Base-by-base conservation (phyloP, 306 rosid species). In the Vigna trinervia region DNA sequence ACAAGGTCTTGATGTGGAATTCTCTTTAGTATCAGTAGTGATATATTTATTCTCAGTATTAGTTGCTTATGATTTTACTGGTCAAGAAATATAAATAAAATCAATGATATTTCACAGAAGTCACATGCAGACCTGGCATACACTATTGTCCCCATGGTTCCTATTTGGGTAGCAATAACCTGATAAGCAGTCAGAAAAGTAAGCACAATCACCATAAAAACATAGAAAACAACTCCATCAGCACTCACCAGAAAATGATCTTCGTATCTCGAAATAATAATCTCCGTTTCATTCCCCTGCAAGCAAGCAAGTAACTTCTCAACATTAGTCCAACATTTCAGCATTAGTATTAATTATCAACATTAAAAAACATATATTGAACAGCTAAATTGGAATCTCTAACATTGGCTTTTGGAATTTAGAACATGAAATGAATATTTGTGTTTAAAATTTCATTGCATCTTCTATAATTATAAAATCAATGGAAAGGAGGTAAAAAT, bases 141-240 rank as follows among this genome's bases (percentile, higher is more conserved):
- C 68, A 94, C 80, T 62, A 94, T 82, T 26, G 97, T 92, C 72
- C 97, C 96, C 98, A 92, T 88, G 54, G 96, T 79, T 75, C 93
- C 96, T 68, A 94, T 86, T 85, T 94, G 98, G 77, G 95, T 90
- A 47, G 91, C 98, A 78, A 92, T 73, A 54, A 92, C 91, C 96
- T 94, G 82, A 76, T 14, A 86, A 39, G 28, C 5, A 45, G 41
- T 13, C 10, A 58, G 80, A 77, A 56, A 12, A 2, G 63, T 48
- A 57, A 77, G 43, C 63, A 71, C 43, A n/a, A 22, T 36, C 50
- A 58, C 69, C 46, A 74, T 43, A 38, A 78, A 59, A 75, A 63
- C 52, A 69, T 43, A 71, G 34, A 69, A 30, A 20, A 54, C 4
- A 75, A n/a, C 22, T 17, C 14, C 56, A 70, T 12, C n/a, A 47